Conservation (phyloP, 2,329 filamentous ascomycete genomes). For the Ophiostoma sp. region DNA sequence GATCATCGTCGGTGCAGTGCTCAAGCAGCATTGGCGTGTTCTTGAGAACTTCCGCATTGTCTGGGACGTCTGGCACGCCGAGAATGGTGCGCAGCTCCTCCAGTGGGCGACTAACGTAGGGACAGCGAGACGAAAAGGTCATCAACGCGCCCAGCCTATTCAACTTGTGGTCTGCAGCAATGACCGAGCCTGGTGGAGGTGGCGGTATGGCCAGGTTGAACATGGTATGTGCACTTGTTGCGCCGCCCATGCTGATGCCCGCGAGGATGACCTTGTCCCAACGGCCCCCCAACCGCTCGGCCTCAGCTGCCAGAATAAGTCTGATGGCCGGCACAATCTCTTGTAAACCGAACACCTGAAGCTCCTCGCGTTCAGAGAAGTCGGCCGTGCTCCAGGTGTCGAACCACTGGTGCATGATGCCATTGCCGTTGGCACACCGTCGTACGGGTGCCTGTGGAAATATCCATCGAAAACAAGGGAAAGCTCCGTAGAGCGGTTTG, state of each 20-base stretch:
- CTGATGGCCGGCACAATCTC: slow-evolving; percentile 41
- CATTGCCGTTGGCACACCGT: slow-evolving; percentile 34
- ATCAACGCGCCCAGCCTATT: slow-evolving; percentile 37
- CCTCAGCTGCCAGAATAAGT: slow-evolving; percentile 39
- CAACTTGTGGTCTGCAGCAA: not conserved
- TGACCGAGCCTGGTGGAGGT: not conserved
- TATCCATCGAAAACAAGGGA: slow-evolving; percentile 50
- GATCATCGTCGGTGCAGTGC: slow-evolving; percentile 46
- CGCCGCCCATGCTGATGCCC: slow-evolving; percentile 50
- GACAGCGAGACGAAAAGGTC: slow-evolving; percentile 42
- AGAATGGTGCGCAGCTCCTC: slow-evolving; percentile 39
- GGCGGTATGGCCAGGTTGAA: slow-evolving; percentile 25
- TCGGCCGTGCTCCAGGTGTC: slow-evolving; percentile 44
- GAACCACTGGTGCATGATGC: slow-evolving; percentile 44
- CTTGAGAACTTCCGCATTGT: slow-evolving; percentile 34
- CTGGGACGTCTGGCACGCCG: slow-evolving; percentile 26
- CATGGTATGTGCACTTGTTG: slow-evolving; percentile 29
- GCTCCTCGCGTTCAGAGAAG: slow-evolving; percentile 42
- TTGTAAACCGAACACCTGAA: slow-evolving; percentile 44
- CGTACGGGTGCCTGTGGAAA: slow-evolving; percentile 46
- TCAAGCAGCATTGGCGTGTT: slow-evolving; percentile 47
- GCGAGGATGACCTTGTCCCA: slow-evolving; percentile 41
- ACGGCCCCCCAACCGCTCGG: slow-evolving; percentile 29
- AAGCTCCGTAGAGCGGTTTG: slow-evolving; percentile 40
- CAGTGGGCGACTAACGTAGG: slow-evolving; percentile 38